phyloP scores from a whole-genome alignment of 768 basidiomycete species.

The Amanita subjunquillea region DNA sequence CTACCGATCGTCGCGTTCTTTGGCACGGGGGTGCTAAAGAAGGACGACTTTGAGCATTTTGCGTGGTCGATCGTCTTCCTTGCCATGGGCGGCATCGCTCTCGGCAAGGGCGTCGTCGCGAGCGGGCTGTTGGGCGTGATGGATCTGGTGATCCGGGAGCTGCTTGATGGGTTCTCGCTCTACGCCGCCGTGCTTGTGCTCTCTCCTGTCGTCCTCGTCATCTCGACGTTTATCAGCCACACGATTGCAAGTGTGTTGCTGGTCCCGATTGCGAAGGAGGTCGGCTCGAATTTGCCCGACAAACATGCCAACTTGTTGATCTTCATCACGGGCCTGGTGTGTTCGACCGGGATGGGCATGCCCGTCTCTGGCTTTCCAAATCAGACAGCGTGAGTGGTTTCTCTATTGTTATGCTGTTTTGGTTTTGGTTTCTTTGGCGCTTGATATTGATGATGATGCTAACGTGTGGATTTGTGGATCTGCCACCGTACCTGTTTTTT shows the following conservation, averaged over 20 bases:
- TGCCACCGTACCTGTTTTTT: neutral
- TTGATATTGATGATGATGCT: neutral
- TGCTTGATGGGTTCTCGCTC: constrained; percentile 52
- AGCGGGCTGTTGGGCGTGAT: constrained; percentile 81
- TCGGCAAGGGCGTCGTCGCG: constrained; percentile 86
- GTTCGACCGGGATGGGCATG: constrained; percentile 96
- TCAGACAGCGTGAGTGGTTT: constrained; percentile 76
- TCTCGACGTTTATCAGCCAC: constrained; percentile 96
- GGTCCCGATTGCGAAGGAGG: constrained; percentile 92
- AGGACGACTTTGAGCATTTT: constrained; percentile 96
- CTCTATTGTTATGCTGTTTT: constrained; percentile 9
- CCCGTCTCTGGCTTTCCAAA: constrained; percentile 99
- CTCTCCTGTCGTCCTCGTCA: constrained; percentile 62
- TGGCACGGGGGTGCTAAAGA: constrained; percentile 85
- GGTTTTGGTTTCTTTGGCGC: neutral
- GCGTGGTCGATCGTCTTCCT: constrained; percentile 93
- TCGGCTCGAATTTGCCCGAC: constrained; percentile 67
- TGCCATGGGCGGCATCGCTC: constrained; percentile 95
- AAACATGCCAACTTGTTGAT: constrained; percentile 76
- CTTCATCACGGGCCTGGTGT: constrained; percentile 87
- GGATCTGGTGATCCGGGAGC: constrained; percentile 46
- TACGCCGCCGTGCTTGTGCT: constrained; percentile 67
- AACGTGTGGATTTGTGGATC: neutral
- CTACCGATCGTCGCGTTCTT: constrained; percentile 92
- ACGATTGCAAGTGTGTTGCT: constrained; percentile 94